phyloP scores from a whole-genome alignment of 371 early-diverging fungal species.

The Catenaria anguillulae region DNA sequence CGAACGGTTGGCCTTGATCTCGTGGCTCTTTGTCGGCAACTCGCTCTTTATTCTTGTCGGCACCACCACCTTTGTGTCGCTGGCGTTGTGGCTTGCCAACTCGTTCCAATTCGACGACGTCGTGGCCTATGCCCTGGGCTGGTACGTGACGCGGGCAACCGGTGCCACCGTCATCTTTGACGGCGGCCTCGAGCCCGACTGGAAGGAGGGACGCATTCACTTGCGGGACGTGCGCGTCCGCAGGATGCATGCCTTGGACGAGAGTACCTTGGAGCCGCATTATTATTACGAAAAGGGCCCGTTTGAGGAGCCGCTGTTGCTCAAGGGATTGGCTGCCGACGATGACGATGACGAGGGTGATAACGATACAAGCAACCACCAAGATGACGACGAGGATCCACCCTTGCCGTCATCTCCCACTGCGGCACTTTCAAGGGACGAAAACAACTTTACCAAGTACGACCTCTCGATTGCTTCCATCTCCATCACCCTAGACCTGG shows the following conservation, averaged over 20 bases:
- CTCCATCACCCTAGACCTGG: constrained; percentile 70
- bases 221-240: constrained; percentile 62
- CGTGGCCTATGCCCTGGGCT: constrained; percentile 56
- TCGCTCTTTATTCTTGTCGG: constrained; percentile 68
- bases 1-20: constrained; percentile 72
- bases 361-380: constrained; percentile 16
- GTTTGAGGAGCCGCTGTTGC: background rate
- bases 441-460: constrained; percentile 70
- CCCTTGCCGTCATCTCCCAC: constrained; percentile 7
- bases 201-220: constrained; percentile 77
- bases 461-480: constrained; percentile 66
- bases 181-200: constrained; percentile 80
- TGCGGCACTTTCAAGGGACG: constrained; percentile 19
- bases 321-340: too few relatives aligned
- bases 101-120: constrained; percentile 79
- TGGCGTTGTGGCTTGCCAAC: constrained; percentile 65
- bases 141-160: constrained; percentile 61
- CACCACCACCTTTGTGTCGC: constrained; percentile 77
- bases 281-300: background rate
- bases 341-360: constrained; percentile 12
- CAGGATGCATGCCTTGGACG: constrained; percentile 14
- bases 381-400: too few relatives aligned
- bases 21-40: constrained; percentile 79
- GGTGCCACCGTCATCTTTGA: constrained; percentile 77
- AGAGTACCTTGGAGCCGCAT: constrained; percentile 2